Base-by-base conservation (phyloP, 192 early-diverging fungal species). In the Coemansia sp. region DNA sequence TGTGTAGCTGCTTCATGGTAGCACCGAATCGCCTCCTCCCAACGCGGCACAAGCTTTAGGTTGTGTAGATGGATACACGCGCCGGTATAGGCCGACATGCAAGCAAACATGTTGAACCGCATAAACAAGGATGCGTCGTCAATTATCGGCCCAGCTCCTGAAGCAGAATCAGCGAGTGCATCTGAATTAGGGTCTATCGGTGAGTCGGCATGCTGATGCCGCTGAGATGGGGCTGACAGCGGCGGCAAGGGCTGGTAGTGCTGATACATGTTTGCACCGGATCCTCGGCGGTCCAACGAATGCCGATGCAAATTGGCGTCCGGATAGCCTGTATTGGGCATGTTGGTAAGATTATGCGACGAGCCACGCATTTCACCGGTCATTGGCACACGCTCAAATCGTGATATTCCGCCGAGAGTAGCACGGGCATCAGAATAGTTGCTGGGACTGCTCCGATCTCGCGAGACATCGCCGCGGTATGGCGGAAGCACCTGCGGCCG, bases 401-500 rank as follows among this genome's bases (percentile, higher is more conserved):
- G 54, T 8, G 72, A 40, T 22, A 57, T 40, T 11, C 14, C 37
- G 42, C 51, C 46, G 20, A 42, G 12, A 50, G 25, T 19, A 49
- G 59, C 22, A 42, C n/a, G 42, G 15, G 25, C 23, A 3, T 62
- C 60, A 25, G 31, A 56, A 34, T 60, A 63, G 21, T 26, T 21
- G 2, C 31, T 40, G 2, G 64, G 17, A n/a, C 37, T 36, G 53
- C 20, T 31, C 14, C 42, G 21, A 26, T 72, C 69, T 22, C 44
- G 62, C 15, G 69, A 62, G 9, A 54, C 54, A 28, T 78, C 75
- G 31, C 65, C 75, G 20, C 75, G 70, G 56, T 73, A 73, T 0
- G 76, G 76, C 26, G 71, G 76, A 36, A 73, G 67, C 9, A 70
- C 70, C 57, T 78, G 75, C 26, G 70, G 75, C 4, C 75, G 66